Conservation (phyloP, 2,329 filamentous ascomycete species). For the Microdochium nivale region DNA sequence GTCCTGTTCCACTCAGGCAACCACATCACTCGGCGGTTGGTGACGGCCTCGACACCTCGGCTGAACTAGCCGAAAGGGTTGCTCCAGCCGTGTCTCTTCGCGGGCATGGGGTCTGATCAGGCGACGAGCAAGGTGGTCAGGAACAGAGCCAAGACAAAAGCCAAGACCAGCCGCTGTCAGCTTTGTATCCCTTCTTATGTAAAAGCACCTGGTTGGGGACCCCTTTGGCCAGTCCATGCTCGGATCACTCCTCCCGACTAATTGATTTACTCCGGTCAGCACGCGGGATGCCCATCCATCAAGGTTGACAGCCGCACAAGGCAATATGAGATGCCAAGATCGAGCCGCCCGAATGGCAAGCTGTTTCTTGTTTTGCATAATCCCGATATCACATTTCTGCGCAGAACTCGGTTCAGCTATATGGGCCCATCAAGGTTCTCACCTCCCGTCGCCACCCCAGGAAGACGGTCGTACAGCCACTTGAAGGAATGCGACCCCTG, state of each 20-base stretch:
- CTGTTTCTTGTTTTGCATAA: neutral
- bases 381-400: neutral
- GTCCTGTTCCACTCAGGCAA: no score
- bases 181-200: neutral
- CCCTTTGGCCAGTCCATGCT: neutral
- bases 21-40: no score
- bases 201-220: neutral
- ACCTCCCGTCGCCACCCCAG: neutral
- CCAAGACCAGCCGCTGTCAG: neutral
- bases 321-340: neutral
- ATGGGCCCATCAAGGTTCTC: neutral
- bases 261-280: neutral
- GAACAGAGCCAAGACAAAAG: neutral
- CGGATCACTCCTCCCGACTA: neutral
- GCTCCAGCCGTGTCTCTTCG: neutral
- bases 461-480: no score
- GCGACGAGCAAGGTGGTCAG: neutral
- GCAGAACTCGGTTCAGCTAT: neutral
- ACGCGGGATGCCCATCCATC: neutral
- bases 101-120: no score
- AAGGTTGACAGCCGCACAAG: neutral
- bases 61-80: neutral
- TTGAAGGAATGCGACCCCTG: no score
- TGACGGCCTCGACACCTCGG: neutral
- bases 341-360: neutral